A percentile compares a stretch with the other conserved stretches of the same genome.
These are phyloP conservation scores for Penicillium verrucosum DNA, from an alignment of 2,329 filamentous ascomycete genomes.

Conservation along the genomic window DNA sequence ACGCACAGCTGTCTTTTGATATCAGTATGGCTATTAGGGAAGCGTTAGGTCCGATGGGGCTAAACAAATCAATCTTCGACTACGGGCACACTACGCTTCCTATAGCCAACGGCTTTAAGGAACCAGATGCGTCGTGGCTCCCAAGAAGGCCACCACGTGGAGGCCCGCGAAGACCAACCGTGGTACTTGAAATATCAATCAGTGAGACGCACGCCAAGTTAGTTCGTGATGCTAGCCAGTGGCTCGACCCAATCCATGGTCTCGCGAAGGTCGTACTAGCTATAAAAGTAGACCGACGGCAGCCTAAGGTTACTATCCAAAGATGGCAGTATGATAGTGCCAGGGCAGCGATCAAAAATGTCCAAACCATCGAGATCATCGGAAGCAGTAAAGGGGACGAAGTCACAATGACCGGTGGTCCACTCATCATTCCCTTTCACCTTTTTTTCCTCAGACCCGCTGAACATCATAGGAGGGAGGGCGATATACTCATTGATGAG, in stretches of 20 bases:
- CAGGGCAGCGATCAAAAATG: not conserved
- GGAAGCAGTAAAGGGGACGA: constrained; percentile 1
- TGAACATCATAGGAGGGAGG: not conserved
- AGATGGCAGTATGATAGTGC: constrained; percentile 1
- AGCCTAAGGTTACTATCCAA: not conserved
- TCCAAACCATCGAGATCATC: not conserved
- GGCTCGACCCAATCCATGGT: not conserved
- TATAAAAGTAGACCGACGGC: not conserved
- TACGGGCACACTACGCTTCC: not conserved
- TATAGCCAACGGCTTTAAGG: not conserved
- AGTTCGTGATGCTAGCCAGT: not conserved
- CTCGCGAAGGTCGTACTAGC: not conserved
- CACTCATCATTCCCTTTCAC: constrained; percentile 2
- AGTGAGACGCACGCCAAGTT: not conserved
- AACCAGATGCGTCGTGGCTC: not conserved
- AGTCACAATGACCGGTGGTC: not conserved
- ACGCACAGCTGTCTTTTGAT: not conserved
- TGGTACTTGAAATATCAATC: not conserved
- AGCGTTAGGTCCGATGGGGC: not conserved
- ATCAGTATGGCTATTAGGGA: not conserved
- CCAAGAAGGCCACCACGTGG: not conserved
- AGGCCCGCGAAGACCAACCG: constrained; percentile 2
- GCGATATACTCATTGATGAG: not conserved
- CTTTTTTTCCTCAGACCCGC: constrained; percentile 1
- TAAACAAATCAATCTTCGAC: not conserved